Evolutionary conservation across 2,329 filamentous ascomycete species (phyloP), one percentile per base, ranked within the genome.

Genomic region (Curvularia lunata): DNA sequence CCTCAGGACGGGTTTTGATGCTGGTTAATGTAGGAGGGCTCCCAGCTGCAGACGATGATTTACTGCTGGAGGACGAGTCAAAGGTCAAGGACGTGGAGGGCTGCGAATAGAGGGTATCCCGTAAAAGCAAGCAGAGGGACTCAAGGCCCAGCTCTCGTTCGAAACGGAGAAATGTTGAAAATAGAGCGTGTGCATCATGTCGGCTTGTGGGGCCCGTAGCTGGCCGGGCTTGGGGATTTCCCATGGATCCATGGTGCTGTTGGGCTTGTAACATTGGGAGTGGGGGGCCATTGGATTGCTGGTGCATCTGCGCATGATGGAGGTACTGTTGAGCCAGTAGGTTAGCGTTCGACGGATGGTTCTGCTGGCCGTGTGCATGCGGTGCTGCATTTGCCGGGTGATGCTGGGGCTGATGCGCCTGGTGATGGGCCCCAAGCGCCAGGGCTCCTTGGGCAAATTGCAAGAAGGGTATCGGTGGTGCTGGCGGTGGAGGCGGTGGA

Each of bases 121-220:
- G 67, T 19, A 77, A 65, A 8, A 67, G 68, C 5, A 76, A 62
- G 41, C 72, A 76, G 19, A 77, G 66, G 3, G 66, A 67, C 48
- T 75, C 72, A 49, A 77, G 64, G 41, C 73, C 72, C 41, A 72
- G 68, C 56, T 76, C 74, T 57, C 74, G 73, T 60, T 73, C 69
- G 67, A 72, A 76, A 50, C 73, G 72, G 41, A 75, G 64, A 60
- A 76, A 75, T 19, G 64, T 65, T 13, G 68, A 63, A 56, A 70
- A 68, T 43, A 74, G 66, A 30, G 57, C 54, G 51, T 58, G 48
- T 18, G 43, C 9, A 34, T 56, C 42, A 23, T 47, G 41, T 18
- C 16, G n/a, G 48, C 38, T 34, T 18, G 19, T 43, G 37, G 1
- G 12, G 37, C 21, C 12, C 23, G 10, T 19, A 25, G 2, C 12